Evolutionary conservation across 192 early-diverging fungal species (phyloP), one percentile per base, ranked within the genome.

Genomic region (Rhizophagus prolifer): DNA sequence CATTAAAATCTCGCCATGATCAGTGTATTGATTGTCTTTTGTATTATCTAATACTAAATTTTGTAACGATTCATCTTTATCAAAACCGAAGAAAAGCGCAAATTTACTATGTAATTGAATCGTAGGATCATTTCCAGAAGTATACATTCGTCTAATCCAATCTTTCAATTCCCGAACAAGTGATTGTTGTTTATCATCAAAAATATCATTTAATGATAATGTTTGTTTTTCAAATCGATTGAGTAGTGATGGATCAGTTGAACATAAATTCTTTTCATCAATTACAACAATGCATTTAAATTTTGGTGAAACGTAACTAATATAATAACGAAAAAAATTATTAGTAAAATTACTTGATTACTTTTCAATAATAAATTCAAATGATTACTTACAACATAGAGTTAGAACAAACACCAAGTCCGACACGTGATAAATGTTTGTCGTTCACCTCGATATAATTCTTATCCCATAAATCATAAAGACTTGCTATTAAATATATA

Each of bases 401-500:
- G n/a, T 70, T 77, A 3, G 75, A 68, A 23, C 72, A 70, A n/a
- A 30, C 66, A 21, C 75, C 75, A 23, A 77, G 67, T 7, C 67
- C 66, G 9, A 77, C 75, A 9, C 68, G 38, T 9, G 64, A 54
- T 9, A 74, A 70, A 25, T 72, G 23, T 8, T 77, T 77, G 10
- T 34, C 26, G n/a, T 77, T 41, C 3, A 50, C 75, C 10, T 25
- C 67, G 19, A 77, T 77, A 50, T 77, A 77, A 47, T 77, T 77
- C 64, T 77, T 68, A 70, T 77, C 72, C 75, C 66, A 77, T 41
- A 77, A 30, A 31, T 70, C 75, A 47, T 77, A 77, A 21, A 77
- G 44, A 61, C n/a, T 77, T 23, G 7, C 74, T 75, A 66, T 26
- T 7, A 31, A 28, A 30, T 19, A 61, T 34, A 31, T 26, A 70